A percentile compares a stretch with the other conserved stretches of the same genome.
Conservation (phyloP, 2,329 filamentous ascomycete genomes). For the Botryotinia calthae region DNA sequence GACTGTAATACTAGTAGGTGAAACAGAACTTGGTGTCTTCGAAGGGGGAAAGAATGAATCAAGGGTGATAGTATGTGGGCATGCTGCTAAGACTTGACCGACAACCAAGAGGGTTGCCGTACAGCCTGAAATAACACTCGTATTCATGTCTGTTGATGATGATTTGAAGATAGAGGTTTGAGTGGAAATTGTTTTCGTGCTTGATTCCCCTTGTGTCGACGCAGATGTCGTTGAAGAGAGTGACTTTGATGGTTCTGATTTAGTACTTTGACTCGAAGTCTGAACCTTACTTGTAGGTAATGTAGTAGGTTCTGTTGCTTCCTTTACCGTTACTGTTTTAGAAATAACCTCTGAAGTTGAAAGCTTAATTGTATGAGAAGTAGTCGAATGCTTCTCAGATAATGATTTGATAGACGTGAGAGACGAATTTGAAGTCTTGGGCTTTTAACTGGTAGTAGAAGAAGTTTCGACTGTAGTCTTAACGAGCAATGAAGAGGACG, state of each 20-base stretch:
- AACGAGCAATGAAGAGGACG: background rate
- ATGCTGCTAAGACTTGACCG: constrained; percentile 12
- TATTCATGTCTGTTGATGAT: constrained; percentile 16
- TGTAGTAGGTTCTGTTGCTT: background rate
- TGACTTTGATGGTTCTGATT: background rate
- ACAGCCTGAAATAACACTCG: constrained; percentile 13
- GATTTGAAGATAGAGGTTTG: background rate
- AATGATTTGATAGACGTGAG: background rate
- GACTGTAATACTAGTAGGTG: background rate
- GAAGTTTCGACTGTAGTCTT: background rate
- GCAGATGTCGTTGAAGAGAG: background rate
- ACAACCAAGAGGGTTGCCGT: constrained; percentile 15
- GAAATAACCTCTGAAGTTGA: background rate
- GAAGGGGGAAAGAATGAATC: constrained; percentile 6
- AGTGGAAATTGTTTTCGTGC: background rate
- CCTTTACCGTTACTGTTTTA: background rate
- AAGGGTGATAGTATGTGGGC: constrained; percentile 15
- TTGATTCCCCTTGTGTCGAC: background rate
- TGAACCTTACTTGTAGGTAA: background rate
- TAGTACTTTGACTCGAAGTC: background rate
- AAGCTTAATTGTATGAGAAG: background rate
- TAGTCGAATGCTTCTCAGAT: background rate
- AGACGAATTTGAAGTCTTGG: background rate
- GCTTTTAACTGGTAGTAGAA: too few species aligned
- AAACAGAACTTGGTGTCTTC: background rate